These are phyloP conservation scores for Candida fluviatilis DNA, from an alignment of 805 yeast species.

Conservation along the genomic window DNA sequence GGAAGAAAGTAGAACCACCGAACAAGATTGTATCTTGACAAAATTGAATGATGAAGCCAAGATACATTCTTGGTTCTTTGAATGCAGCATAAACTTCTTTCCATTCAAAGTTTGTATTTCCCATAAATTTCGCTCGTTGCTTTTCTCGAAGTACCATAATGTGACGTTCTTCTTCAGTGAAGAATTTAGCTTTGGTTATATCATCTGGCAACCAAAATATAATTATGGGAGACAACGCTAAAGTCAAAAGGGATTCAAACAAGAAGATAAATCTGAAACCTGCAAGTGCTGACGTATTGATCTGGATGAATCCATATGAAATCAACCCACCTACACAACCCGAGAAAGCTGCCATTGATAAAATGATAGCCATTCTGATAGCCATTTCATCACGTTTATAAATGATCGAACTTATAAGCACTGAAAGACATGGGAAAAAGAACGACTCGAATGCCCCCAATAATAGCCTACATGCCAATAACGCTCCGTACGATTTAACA, in stretches of 20 bases:
- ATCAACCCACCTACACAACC: constrained; percentile 57
- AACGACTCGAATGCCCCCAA: constrained; percentile 52
- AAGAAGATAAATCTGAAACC: constrained; percentile 52
- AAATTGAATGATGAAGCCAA: constrained; percentile 38
- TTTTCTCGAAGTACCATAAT: constrained; percentile 30
- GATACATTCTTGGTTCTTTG: constrained; percentile 31
- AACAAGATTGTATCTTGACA: constrained; percentile 40
- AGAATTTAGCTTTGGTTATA: constrained; percentile 34
- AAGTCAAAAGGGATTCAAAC: constrained; percentile 43
- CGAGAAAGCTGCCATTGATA: constrained; percentile 50
- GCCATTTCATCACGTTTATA: constrained; percentile 15
- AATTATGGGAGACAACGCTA: constrained; percentile 30
- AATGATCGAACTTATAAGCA: constrained; percentile 18
- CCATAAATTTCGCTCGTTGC: constrained; percentile 31
- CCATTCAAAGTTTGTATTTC: constrained; percentile 25
- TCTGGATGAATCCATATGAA: constrained; percentile 38
- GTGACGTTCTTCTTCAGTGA: constrained; percentile 32
- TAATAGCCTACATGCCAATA: constrained; percentile 45
- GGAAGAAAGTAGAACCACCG: constrained; percentile 40
- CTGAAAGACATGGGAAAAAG: constrained; percentile 46
- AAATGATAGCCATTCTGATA: constrained; percentile 29
- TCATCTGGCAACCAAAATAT: constrained; percentile 37
- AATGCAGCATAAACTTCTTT: constrained; percentile 28
- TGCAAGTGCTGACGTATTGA: constrained; percentile 23
- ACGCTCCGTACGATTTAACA: constrained; percentile 36